Evolutionary conservation across 2,329 filamentous ascomycete genomes (phyloP), one percentile per base, ranked within the genome.

Genomic region (Septoria petroselini): DNA sequence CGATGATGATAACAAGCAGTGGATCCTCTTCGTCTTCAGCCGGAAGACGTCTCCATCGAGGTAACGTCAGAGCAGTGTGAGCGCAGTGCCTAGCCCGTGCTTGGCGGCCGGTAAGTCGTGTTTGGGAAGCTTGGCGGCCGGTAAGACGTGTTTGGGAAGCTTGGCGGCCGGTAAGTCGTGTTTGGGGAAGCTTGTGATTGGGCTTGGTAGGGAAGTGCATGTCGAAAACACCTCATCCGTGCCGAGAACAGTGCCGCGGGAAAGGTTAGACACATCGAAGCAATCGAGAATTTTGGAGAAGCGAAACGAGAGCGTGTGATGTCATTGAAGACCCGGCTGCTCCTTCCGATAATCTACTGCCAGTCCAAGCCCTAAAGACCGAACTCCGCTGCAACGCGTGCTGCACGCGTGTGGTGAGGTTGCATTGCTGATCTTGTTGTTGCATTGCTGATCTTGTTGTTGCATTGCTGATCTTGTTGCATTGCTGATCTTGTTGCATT

Each of bases 161-260:
- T n/a, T n/a, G n/a, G 33, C 42, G n/a, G 14, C 15, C 23, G 12
- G 31, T 21, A 39, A 39, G 43, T 39, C 19, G 15, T 39, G 14
- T 34, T 47, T 47, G 34, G 11, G 17, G n/a, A 25, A 47, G 43
- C 35, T 47, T 39, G 23, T 33, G 43, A 40, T 47, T 31, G 34
- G 23, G 35, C 34, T 39, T 47, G 34, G 25, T 31, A n/a, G 18
- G 17, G 35, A 37, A 18, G 23, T 8, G 11, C 43, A 27, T 9
- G 23, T 27, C 23, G 5, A 27, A 27, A 5, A 39, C 23, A 17
- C 30, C 30, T 23, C 15, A 38, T 6, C 2, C 4, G 15, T 3
- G 9, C 34, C 34, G 34, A 38, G 34, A 19, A 19, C 18, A 38
- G 15, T 3, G 7, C 34, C 34, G 17, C 21, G 34, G 17, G 34